Conservation (phyloP, 2,329 filamentous ascomycete genomes). For the Periglandula ipomoeae region DNA sequence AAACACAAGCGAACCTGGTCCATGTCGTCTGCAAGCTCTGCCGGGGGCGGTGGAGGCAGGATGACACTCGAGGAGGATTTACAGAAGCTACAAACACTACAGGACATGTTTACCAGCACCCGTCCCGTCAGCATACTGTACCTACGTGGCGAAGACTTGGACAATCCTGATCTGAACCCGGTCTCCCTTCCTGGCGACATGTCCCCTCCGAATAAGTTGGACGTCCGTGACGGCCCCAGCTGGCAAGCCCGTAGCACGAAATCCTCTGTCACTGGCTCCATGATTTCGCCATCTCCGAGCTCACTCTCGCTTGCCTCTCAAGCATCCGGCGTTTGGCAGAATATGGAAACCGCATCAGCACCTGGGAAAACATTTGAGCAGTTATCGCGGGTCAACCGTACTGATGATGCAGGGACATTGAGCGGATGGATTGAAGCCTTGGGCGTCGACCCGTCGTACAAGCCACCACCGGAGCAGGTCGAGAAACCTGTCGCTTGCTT, state of each 20-base stretch:
- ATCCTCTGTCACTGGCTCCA: conserved; percentile 50
- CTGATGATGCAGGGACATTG: conserved; percentile 54
- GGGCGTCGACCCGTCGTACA: conserved; percentile 80
- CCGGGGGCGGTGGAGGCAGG: conserved; percentile 33
- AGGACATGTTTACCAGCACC: conserved; percentile 85
- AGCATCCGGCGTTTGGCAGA: conserved; percentile 45
- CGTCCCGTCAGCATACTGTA: conserved; percentile 70
- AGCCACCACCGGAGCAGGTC: conserved; percentile 63
- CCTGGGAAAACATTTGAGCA: conserved; percentile 42
- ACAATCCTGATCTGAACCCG: conserved; percentile 72
- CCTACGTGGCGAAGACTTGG: conserved; percentile 64
- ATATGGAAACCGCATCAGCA: conserved; percentile 40
- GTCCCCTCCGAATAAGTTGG: conserved; percentile 47
- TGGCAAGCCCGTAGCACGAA: conserved; percentile 45
- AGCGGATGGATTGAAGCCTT: conserved; percentile 85
- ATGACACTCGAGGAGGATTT: conserved; percentile 63
- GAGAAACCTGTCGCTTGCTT: conserved; percentile 78
- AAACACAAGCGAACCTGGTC: conserved; percentile 97
- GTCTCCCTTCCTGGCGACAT: conserved; percentile 63
- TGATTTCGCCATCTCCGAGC: conserved; percentile 59
- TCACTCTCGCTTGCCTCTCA: conserved; percentile 54
- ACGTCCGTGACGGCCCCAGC: conserved; percentile 34
- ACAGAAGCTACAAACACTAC: conserved; percentile 68
- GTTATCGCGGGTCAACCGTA: conserved; percentile 40
- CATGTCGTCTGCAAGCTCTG: conserved; percentile 70